Evolutionary conservation across 192 early-diverging fungal species (phyloP), one percentile per base, ranked within the genome.

Genomic region (Linnemannia hyalina): DNA sequence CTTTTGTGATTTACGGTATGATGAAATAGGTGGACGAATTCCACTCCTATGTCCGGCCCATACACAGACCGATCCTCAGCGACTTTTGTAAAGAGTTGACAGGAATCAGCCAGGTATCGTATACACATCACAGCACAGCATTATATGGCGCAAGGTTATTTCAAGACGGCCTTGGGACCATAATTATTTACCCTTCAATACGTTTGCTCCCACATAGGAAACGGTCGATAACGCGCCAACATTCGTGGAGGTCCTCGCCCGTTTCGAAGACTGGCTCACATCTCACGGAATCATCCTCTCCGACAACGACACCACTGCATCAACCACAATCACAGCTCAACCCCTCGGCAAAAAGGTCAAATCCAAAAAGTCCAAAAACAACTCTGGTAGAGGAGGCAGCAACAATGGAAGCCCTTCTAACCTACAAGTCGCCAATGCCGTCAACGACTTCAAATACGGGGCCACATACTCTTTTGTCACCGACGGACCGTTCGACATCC

Each of bases 401-500:
- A 32, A 41, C 20, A 35, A 71, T 35, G 26, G 26, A 40, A 68
- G 71, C 47, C 70, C 57, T 5, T 20, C 63, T 10, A 65, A 65
- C n/a, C 60, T 65, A 9, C n/a, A 73, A 6, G n/a, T 47, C 52
- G 42, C 42, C 44, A 70, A 60, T 9, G 82, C 82, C 71, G 13
- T 40, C 20, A 70, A 83, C 71, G 84, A 86, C 29, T 86, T 86
- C 11, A 40, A 29, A 3, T 86, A 86, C 26, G 84, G 72, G 0
- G 75, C 79, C 42, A 70, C 79, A 5, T 81, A 78, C 42, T 80
- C 79, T 54, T 86, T 86, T 15, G 74, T 86, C 8, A 80, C 78
- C 11, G 94, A 91, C 87, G 95, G 95, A 4, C 95, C 95, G 0
- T 97, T 94, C 90, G 97, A 97, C 80, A 92, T 97, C 60, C 91